phyloP scores from a whole-genome alignment of 208 protist species.

The Endotrypanum monterogeii region DNA sequence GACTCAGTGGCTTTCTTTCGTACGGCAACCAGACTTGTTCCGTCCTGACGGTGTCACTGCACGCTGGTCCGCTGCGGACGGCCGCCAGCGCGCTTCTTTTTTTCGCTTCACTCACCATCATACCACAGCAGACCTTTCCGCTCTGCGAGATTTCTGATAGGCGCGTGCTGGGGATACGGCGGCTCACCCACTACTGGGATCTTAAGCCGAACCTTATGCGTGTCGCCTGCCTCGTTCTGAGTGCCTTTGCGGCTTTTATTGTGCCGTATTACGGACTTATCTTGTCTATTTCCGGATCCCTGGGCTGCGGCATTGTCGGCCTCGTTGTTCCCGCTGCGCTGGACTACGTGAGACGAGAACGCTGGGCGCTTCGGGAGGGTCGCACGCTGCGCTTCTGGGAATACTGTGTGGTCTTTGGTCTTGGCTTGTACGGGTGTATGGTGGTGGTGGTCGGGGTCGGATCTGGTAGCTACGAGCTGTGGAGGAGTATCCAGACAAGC shows the following conservation, averaged over 20 bases:
- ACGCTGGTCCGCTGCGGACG: slow-evolving; percentile 42
- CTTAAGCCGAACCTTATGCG: slow-evolving; percentile 49
- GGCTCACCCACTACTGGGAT: slow-evolving; percentile 44
- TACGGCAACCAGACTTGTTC: slow-evolving; percentile 60
- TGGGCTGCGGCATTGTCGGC: slow-evolving; percentile 55
- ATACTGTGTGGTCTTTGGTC: slow-evolving; percentile 41
- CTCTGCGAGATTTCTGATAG: slow-evolving; percentile 57
- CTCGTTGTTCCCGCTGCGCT: slow-evolving; percentile 52
- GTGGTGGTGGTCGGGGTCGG: slow-evolving; percentile 48
- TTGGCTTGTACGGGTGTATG: slow-evolving; percentile 50
- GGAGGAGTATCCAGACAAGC: slow-evolving; percentile 47
- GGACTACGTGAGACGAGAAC: slow-evolving; percentile 51
- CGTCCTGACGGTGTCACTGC: slow-evolving; percentile 56
- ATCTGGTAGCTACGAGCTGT: slow-evolving; percentile 53
- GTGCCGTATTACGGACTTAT: slow-evolving; percentile 62
- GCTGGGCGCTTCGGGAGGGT: slow-evolving; percentile 32
- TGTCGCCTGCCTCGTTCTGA: slow-evolving; percentile 31
- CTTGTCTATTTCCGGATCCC: slow-evolving; percentile 49
- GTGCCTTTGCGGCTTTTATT: slow-evolving; percentile 42
- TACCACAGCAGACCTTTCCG: slow-evolving; percentile 55
- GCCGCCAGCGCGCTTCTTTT: slow-evolving; percentile 57
- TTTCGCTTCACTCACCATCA: slow-evolving; percentile 50
- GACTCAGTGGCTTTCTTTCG: slow-evolving; percentile 45
- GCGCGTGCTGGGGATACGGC: slow-evolving; percentile 44
- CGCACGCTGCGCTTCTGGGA: slow-evolving; percentile 47